Evolutionary conservation across 2,329 filamentous ascomycete genomes (phyloP), one percentile per base, ranked within the genome.

Genomic region (Sporothrix pseudoabietina): DNA sequence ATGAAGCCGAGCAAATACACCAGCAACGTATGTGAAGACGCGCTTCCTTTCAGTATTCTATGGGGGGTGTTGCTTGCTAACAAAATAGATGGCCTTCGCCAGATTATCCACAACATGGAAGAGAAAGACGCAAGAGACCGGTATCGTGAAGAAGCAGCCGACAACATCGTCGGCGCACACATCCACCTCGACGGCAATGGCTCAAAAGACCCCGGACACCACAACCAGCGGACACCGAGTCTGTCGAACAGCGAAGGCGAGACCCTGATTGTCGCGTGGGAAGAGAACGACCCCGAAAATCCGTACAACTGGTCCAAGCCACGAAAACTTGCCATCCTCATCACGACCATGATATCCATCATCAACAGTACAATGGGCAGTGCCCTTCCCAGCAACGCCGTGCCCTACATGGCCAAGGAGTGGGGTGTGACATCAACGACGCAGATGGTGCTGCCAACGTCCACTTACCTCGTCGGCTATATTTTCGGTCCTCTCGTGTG

Each of bases 301-400:
- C 86, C 86, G 1, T 83, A 87, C 77, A 87, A 88, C 78, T 88
- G 85, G 84, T 80, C 84, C 19, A 77, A 75, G 61, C 82, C 44
- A 85, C 76, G 77, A 69, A 88, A 84, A 77, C 92, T 92, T 78
- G 76, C 81, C 1, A 84, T 92, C 6, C 78, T 90, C 1, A 77
- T 87, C 35, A 84, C 87, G 0, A 85, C 86, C 1, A 88, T 89
- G 81, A 79, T 87, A 75, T 84, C 86, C 71, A 89, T 92, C 59
- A 83, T 91, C 78, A 93, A 93, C 79, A 89, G 87, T 35, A 92
- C 90, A 10, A 87, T 92, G 81, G 88, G 87, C 1, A 91, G 87
- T 57, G 84, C 89, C 0, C 83, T 93, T 5, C 89, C 90, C 0
- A 88, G 88, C 72, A 90, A 90, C 79, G 88, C 88, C 16, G 85